phyloP scores from a whole-genome alignment of 495 filamentous ascomycete species.

The Aspergillus homomorphus region DNA sequence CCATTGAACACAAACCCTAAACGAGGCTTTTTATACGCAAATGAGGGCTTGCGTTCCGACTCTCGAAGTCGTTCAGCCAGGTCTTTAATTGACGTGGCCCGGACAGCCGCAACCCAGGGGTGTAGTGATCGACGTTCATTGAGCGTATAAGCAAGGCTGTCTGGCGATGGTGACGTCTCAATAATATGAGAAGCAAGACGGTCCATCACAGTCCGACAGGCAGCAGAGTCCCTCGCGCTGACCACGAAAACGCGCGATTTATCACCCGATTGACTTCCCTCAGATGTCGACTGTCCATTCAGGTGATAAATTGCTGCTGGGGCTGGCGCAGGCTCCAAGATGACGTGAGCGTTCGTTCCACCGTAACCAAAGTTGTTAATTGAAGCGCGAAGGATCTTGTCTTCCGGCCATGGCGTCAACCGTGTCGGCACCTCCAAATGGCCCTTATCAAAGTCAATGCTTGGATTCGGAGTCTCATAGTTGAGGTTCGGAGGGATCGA shows the following conservation, averaged over 20 bases:
- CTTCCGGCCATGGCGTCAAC: too few species aligned
- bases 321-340: slow-evolving; percentile 26
- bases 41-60: background rate
- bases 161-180: too few species aligned
- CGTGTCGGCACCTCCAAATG: slow-evolving; percentile 18
- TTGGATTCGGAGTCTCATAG: slow-evolving; percentile 26
- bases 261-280: too few species aligned
- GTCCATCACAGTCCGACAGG: too few species aligned
- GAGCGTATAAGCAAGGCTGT: background rate
- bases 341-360: too few species aligned
- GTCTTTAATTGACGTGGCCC: too few species aligned
- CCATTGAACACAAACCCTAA: slow-evolving; percentile 18
- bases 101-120: background rate
- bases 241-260: background rate
- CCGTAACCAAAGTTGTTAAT: too few species aligned
- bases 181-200: too few species aligned
- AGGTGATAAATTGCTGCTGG: background rate
- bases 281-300: background rate
- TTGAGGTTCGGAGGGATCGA: slow-evolving; percentile 29
- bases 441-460: slow-evolving; percentile 28
- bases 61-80: background rate
- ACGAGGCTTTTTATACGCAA: slow-evolving; percentile 19
- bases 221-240: background rate
- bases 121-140: too few species aligned
- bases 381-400: too few species aligned